phyloP scores from a whole-genome alignment of 352 stramenopile genomes.

The Hyaloperonospora arabidopsidis region DNA sequence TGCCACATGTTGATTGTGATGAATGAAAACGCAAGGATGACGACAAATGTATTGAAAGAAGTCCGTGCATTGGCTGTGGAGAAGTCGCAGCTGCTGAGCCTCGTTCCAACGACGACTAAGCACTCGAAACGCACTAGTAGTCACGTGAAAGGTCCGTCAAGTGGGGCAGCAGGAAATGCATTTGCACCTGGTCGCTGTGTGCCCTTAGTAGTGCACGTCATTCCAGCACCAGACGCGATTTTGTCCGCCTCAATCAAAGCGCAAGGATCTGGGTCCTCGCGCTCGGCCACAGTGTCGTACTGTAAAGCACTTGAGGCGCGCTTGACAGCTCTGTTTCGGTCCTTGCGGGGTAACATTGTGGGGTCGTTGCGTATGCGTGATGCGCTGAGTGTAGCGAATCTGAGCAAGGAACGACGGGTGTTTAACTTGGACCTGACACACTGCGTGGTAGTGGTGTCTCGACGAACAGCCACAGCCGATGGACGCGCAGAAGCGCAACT shows the following conservation, averaged over 20 bases:
- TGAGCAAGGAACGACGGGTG: constrained; percentile 59
- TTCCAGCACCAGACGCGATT: constrained; percentile 48
- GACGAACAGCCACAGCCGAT: constrained; percentile 20
- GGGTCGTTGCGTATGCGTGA: constrained; percentile 52
- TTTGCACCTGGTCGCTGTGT: constrained; percentile 58
- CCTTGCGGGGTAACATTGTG: constrained; percentile 44
- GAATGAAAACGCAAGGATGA: constrained; percentile 32
- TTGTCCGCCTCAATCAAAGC: constrained; percentile 27
- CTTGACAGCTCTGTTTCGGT: constrained; percentile 44
- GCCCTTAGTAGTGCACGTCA: constrained; percentile 52
- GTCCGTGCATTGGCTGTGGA: constrained; percentile 41
- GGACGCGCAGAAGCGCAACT: constrained; percentile 34
- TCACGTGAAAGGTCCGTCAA: constrained; percentile 16
- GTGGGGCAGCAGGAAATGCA: constrained; percentile 19
- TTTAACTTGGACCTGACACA: constrained; percentile 67
- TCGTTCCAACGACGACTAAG: constrained; percentile 23
- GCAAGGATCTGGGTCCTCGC: constrained; percentile 21
- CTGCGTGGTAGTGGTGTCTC: constrained; percentile 54
- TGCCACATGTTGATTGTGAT: constrained; percentile 57
- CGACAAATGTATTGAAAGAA: constrained; percentile 37
- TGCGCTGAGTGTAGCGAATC: constrained; percentile 35
- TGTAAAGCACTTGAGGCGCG: constrained; percentile 54
- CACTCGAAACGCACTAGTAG: constrained; percentile 29
- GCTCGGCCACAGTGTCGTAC: constrained; percentile 43
- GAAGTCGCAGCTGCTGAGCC: constrained; percentile 51